These are phyloP conservation scores for Adiantum capillusveneris DNA, from an alignment of 75 land plant genomes.

Conservation along the genomic window DNA sequence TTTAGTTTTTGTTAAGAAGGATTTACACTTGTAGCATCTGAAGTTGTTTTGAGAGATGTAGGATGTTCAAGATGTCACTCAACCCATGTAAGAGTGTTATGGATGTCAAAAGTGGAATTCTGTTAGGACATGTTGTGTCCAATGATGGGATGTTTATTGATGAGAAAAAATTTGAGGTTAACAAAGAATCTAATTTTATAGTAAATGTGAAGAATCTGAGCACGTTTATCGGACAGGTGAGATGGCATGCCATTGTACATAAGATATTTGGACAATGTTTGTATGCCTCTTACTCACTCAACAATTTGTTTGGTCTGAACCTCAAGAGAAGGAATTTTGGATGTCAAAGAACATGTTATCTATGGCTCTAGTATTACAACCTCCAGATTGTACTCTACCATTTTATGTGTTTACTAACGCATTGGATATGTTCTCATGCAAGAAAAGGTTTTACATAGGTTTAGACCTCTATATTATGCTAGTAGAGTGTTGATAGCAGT, in stretches of 20 bases:
- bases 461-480: not conserved
- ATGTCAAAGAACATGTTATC: not conserved
- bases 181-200: not conserved
- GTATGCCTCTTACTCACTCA: not conserved
- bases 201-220: not conserved
- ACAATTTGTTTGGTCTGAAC: not conserved
- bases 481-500: not conserved
- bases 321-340: not conserved
- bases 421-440: not conserved
- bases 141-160: not conserved
- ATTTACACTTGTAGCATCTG: not conserved
- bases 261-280: not conserved
- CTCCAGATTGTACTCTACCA: not conserved
- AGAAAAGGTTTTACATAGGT: not conserved
- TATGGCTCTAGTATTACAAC: too few species aligned
- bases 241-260: not conserved
- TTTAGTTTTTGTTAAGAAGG: not conserved
- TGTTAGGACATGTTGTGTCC: not conserved
- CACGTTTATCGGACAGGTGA: not conserved
- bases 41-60: constrained; percentile 3
- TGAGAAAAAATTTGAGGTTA: not conserved
- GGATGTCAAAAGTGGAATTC: not conserved
- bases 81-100: not conserved
- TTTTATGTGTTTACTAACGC: not conserved
- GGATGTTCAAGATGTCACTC: not conserved